phyloP scores from a whole-genome alignment of 78 protist species.

The Creolimax fragrantissima region DNA sequence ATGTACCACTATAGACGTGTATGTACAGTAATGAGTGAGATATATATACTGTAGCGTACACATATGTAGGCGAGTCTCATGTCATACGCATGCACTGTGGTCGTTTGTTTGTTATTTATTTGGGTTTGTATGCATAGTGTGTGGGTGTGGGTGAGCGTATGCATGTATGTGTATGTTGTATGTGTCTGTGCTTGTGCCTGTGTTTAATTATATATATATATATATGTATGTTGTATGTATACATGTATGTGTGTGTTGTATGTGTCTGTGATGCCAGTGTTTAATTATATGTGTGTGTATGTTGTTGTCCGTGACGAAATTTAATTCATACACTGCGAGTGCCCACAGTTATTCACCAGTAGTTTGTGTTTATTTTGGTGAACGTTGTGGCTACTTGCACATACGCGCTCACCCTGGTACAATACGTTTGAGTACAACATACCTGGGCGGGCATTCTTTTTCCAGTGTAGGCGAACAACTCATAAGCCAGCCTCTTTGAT shows the following conservation, averaged over 20 bases:
- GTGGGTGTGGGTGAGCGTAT: not conserved
- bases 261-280: not conserved
- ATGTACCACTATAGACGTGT: not conserved
- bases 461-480: not conserved
- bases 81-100: too few relatives aligned
- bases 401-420: not conserved
- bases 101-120: too few relatives aligned
- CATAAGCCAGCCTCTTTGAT: too few relatives aligned
- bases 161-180: not conserved
- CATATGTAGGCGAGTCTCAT: too few relatives aligned
- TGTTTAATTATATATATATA: not conserved
- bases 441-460: not conserved
- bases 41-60: too few relatives aligned
- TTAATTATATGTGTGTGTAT: not conserved
- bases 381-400: not conserved
- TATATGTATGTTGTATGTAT: not conserved
- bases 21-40: not conserved
- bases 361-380: not conserved
- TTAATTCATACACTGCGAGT: not conserved
- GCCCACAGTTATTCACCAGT: not conserved
- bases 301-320: not conserved
- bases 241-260: not conserved
- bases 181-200: not conserved
- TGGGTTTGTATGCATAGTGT: not conserved
- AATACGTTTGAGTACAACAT: not conserved